Conservation (phyloP, 495 filamentous ascomycete genomes). For the Cryomyces minteri region DNA sequence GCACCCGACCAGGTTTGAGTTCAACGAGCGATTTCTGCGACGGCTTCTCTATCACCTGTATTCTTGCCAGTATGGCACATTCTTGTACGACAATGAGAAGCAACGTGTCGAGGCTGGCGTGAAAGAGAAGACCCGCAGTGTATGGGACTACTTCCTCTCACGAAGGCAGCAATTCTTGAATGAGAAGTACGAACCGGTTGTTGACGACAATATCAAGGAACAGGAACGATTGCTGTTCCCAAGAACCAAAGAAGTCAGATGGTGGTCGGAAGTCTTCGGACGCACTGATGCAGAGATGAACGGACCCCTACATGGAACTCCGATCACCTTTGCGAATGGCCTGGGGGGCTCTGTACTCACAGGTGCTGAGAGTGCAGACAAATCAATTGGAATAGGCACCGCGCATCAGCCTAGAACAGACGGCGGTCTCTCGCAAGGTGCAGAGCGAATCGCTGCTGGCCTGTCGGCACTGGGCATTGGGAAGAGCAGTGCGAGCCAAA, state of each 20-base stretch:
- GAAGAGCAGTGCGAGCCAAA: background rate
- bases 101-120: slow-evolving; percentile 61
- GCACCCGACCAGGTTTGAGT: slow-evolving; percentile 83
- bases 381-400: slow-evolving; percentile 3
- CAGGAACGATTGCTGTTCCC: slow-evolving; percentile 78
- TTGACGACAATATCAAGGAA: slow-evolving; percentile 61
- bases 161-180: slow-evolving; percentile 66
- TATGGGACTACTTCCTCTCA: slow-evolving; percentile 90
- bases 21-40: slow-evolving; percentile 86
- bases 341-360: slow-evolving; percentile 3
- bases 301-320: slow-evolving; percentile 20
- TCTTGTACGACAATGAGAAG: slow-evolving; percentile 89
- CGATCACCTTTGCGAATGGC: background rate
- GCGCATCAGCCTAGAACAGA: background rate
- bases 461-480: background rate
- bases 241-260: slow-evolving; percentile 44
- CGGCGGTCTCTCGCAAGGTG: background rate
- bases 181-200: slow-evolving; percentile 49
- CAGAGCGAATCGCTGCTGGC: background rate
- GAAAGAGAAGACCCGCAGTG: slow-evolving; percentile 58
- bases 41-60: slow-evolving; percentile 87
- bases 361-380: slow-evolving; percentile 5
- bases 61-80: slow-evolving; percentile 92
- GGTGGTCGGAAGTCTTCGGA: slow-evolving; percentile 86
- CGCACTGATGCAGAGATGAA: slow-evolving; percentile 89